Evolutionary conservation across 805 yeast species (phyloP), one percentile per base, ranked within the genome.

Genomic region (Ogataea henricii): DNA sequence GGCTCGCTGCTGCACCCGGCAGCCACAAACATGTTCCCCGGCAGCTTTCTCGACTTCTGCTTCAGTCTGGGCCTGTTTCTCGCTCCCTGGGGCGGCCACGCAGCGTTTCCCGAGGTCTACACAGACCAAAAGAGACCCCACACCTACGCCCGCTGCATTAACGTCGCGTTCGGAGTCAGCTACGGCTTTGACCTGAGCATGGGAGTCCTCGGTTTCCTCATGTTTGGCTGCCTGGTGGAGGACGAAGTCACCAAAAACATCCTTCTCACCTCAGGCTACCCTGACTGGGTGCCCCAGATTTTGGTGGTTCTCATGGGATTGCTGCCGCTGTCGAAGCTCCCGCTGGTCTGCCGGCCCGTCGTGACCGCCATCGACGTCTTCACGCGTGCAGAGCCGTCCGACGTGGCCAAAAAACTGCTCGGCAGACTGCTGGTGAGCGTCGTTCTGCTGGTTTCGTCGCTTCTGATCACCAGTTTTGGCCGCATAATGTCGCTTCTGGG

Each of bases 21-120:
- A 77, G 76, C 78, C 5, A 85, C 94, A 0, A 78, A 82, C 52
- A 36, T 85, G 49, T 82, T 81, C 75, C 97, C 97, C 2, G 59
- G 64, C 5, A 70, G 77, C 8, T 57, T 68, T 13, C 64, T 74
- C 5, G 80, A 78, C 51, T 71, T 81, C 26, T 73, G 86, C 40
- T 70, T 85, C 39, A 75, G 85, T 7, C 67, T 84, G 47, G 92
- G 92, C 2, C 73, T 86, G 23, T 74, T 82, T 49, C 77, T 86
- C 75, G 89, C 91, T 3, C 89, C 90, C 10, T 86, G 88, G 81
- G 92, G 92, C 47, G 94, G 94, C 2, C 92, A 86, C 62, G 88
- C 89, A 1, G 83, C 87, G 6, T 85, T 85, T 55, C 92, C 92
- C 2, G 87, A 84, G 57, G 68, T 86, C 37, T 82, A 80, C 62